Evolutionary conservation across 371 early-diverging fungal genomes (phyloP).

Genomic region (Actinomucor elegans): DNA sequence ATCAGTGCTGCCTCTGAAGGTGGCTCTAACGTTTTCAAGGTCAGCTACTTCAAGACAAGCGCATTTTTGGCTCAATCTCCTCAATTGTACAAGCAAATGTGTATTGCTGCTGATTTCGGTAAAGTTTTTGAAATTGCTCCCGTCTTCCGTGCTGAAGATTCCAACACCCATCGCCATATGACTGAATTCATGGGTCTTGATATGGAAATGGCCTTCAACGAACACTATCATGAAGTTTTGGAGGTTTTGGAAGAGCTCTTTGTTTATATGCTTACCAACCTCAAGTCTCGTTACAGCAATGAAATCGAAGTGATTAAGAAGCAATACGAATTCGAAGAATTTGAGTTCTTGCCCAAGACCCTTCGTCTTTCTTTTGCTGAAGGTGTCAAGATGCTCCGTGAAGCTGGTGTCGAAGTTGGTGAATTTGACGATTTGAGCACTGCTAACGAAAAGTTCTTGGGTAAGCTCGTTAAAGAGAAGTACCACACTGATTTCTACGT

Average conservation of each 20-base stretch:
- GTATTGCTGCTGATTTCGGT: slow-evolving; percentile 97
- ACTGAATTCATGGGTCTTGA: slow-evolving; percentile 99
- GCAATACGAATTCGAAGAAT: slow-evolving; percentile 94
- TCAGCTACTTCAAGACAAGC: slow-evolving; percentile 94
- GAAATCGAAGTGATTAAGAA: slow-evolving; percentile 90
- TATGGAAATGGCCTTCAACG: slow-evolving; percentile 99
- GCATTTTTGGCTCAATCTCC: slow-evolving; percentile 99
- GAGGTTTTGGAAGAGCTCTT: slow-evolving; percentile 91
- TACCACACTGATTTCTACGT: slow-evolving; percentile 99
- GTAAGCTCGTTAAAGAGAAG: slow-evolving; percentile 92
- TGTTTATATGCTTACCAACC: slow-evolving; percentile 87
- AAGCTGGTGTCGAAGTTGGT: slow-evolving; percentile 87
- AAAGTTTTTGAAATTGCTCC: slow-evolving; percentile 99
- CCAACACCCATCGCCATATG: slow-evolving; percentile 99
- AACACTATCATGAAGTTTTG: slow-evolving; percentile 97
- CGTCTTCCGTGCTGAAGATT: slow-evolving; percentile 99
- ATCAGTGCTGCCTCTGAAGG: slow-evolving; percentile 98
- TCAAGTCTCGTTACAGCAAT: slow-evolving; percentile 77
- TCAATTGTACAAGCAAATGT: slow-evolving; percentile 99
- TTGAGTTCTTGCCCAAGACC: slow-evolving; percentile 86
- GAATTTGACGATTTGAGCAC: slow-evolving; percentile 96
- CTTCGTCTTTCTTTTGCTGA: slow-evolving; percentile 90
- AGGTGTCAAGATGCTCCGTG: slow-evolving; percentile 91
- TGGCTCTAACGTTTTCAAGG: slow-evolving; percentile 98
- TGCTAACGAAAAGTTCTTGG: slow-evolving; percentile 92